Conservation (phyloP, 129 eudicot species). For the Arctium lappa region DNA sequence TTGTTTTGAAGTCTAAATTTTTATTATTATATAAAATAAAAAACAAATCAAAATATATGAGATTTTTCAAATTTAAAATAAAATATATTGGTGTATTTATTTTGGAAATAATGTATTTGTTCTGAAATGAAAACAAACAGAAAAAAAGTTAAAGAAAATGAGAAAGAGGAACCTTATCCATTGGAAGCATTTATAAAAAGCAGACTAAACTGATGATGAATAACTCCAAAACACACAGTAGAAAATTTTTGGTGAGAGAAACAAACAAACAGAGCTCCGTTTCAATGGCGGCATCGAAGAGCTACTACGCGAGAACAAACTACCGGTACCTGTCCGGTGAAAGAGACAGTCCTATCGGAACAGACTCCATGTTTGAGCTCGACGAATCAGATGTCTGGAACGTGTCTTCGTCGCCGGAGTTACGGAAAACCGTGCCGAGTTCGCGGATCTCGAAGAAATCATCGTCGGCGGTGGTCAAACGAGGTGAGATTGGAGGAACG, state of each 20-base stretch:
- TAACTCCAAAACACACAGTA: conserved; percentile 22
- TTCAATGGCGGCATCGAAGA: conserved; percentile 66
- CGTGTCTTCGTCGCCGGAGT: conserved; percentile 54
- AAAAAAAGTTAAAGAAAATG: neutral
- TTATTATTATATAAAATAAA: too few species aligned
- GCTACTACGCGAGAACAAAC: conserved; percentile 59
- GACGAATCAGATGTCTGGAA: conserved; percentile 82
- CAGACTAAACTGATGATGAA: conserved; percentile 18
- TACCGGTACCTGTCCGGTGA: conserved; percentile 46
- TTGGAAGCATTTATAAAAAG: conserved; percentile 42
- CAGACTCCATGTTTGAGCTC: conserved; percentile 56
- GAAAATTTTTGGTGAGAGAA: neutral
- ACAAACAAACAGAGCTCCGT: neutral
- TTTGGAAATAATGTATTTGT: neutral
- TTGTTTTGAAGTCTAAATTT: too few species aligned
- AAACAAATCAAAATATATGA: too few species aligned
- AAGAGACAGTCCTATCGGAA: neutral
- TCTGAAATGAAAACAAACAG: neutral
- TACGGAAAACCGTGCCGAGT: conserved; percentile 24
- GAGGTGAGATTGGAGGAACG: conserved; percentile 28
- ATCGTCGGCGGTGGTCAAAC: conserved; percentile 7
- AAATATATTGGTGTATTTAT: too few species aligned
- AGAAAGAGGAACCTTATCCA: conserved; percentile 38
- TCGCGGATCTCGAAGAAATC: conserved; percentile 42
- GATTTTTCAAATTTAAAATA: too few species aligned